Evolutionary conservation across 768 basidiomycete species (phyloP).

Genomic region (Russula dissimulans): DNA sequence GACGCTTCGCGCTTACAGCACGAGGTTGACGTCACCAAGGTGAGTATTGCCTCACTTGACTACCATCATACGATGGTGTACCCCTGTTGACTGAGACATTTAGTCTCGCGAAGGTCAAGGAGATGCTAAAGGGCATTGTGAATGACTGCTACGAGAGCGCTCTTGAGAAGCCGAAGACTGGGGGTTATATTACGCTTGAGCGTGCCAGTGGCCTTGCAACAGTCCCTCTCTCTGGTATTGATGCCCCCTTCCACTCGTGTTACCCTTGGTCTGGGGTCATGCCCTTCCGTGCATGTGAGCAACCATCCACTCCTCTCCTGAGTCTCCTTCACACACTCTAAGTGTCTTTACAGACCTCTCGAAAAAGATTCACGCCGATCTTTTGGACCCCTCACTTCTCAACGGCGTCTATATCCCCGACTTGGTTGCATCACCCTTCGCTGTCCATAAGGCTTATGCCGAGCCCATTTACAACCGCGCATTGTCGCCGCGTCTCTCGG

Average conservation of each 20-base stretch:
- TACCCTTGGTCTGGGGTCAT: slow-evolving; percentile 95
- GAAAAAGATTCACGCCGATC: slow-evolving; percentile 61
- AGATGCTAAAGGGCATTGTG: slow-evolving; percentile 90
- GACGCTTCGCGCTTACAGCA: too few relatives aligned
- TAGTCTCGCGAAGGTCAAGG: slow-evolving; percentile 87
- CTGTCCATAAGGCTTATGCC: slow-evolving; percentile 76
- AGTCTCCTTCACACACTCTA: background rate
- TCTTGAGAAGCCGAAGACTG: too few relatives aligned
- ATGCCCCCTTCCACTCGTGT: too few relatives aligned
- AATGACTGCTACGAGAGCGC: slow-evolving; percentile 29
- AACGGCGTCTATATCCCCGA: slow-evolving; percentile 96
- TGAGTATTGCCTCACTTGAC: slow-evolving; percentile 21
- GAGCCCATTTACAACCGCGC: slow-evolving; percentile 97
- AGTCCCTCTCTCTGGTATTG: too few relatives aligned
- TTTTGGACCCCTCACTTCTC: slow-evolving; percentile 94
- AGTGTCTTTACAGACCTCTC: slow-evolving; percentile 25
- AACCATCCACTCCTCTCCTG: background rate
- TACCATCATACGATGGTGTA: background rate
- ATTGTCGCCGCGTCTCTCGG: slow-evolving; percentile 87
- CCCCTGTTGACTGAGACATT: slow-evolving; percentile 69
- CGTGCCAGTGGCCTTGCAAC: too few relatives aligned
- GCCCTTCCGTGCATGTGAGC: slow-evolving; percentile 92
- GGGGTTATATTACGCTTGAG: too few relatives aligned
- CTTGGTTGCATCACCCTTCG: slow-evolving; percentile 82
- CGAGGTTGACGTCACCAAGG: slow-evolving; percentile 70